Base-by-base conservation (phyloP, 805 yeast species). In the Kodamaea lidongshanica region DNA sequence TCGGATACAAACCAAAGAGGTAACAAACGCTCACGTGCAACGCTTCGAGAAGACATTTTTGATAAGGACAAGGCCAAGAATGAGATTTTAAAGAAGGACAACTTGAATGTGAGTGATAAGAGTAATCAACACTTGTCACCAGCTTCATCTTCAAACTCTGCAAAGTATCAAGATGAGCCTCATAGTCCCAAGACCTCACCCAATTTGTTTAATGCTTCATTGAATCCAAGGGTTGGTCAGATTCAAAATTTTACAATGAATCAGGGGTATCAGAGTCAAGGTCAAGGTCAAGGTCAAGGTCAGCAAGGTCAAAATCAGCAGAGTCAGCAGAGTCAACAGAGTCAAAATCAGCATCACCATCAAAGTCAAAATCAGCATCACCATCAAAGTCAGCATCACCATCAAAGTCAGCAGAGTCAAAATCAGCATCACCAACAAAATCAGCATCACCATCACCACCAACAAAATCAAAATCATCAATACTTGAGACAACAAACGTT, bases 101-200 rank as follows among this genome's bases (percentile, higher is more conserved):
- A 35, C 16, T 25, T 40, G 17, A 14, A 32, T 7, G 31, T 38
- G 11, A 38, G 22, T 12, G 34, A 37, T 7, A 41, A 40, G 16
- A 41, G 15, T 19, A 25, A 30, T 21, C 35, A 39, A 17, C 55
- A 48, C 11, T 28, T 57, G 7, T 57, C 65, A 4, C 64, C 66
- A 1, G 49, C 61, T 1, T 56, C 65, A 4, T 58, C 66, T 0
- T 36, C 56, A 36, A 56, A 65, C 2, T 55, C 62, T 2, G 41
- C 35, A 4, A 53, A 51, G 29, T 42, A 44, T 12, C 37, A 44
- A 9, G 67, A 61, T 12, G 58, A 59, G 32, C 58, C 65, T 1
- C 65, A 58, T 27, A 58, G 65, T 4, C 70, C 70, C 0, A 61
- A 53, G 23, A 54, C 66, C 2, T 58, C 65, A 2, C 67, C 66